Percentiles rank a stretch among this genome's conserved stretches.
phyloP scores from a whole-genome alignment of 208 protist species.

The Trypanosoma brucei region DNA sequence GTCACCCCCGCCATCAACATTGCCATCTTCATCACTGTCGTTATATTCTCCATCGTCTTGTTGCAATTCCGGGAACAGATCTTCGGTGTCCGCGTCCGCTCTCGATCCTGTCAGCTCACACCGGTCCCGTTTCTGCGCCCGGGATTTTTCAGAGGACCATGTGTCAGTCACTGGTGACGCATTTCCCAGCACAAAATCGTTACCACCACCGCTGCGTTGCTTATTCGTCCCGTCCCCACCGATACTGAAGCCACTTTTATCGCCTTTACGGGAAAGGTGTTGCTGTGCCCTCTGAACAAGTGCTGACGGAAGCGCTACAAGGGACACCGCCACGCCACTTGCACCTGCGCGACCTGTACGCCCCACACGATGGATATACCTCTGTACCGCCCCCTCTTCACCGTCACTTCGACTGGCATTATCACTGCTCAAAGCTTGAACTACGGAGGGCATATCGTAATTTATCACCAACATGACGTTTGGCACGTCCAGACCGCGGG shows the following conservation, averaged over 20 bases:
- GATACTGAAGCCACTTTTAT: no score
- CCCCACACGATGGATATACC: conserved; percentile 97
- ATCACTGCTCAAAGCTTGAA: background rate
- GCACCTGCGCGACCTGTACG: conserved; percentile 85
- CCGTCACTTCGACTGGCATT: conserved; percentile 4
- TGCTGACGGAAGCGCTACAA: conserved; percentile 71
- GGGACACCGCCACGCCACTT: conserved; percentile 89
- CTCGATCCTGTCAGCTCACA: conserved; percentile 11
- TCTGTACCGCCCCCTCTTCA: conserved; percentile 42
- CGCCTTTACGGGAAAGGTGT: background rate
- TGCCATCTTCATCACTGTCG: conserved; percentile 4
- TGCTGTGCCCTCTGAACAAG: conserved; percentile 37
- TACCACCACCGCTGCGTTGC: background rate
- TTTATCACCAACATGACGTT: conserved; percentile 97
- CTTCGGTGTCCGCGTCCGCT: background rate
- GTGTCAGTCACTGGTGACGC: conserved; percentile 1
- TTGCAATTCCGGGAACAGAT: background rate
- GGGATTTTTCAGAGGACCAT: conserved; percentile 11
- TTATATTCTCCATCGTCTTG: background rate
- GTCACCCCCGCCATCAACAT: background rate
- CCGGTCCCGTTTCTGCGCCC: conserved; percentile 5
- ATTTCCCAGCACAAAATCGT: background rate
- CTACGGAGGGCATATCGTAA: conserved; percentile 93
- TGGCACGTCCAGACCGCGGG: conserved; percentile 93
- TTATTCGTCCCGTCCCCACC: no score